These are phyloP conservation scores for Ogataea thermomethanolica DNA, from an alignment of 805 yeast genomes.

Conservation along the genomic window DNA sequence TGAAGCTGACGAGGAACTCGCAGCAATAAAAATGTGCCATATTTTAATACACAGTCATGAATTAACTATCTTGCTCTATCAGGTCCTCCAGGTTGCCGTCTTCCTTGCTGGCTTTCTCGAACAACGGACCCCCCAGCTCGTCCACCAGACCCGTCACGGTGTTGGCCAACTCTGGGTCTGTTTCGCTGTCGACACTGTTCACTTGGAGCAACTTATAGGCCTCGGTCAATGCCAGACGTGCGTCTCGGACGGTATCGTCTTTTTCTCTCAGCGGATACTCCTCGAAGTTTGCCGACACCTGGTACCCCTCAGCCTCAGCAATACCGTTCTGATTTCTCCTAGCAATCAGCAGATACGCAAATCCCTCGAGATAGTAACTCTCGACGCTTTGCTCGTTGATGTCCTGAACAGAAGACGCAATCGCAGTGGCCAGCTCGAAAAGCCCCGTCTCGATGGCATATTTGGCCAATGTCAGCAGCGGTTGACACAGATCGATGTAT, in stretches of 20 bases:
- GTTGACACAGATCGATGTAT: slow-evolving; percentile 66
- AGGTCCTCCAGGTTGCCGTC: slow-evolving; percentile 52
- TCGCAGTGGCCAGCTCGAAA: slow-evolving; percentile 62
- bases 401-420: slow-evolving; percentile 64
- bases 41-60: neutral
- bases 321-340: slow-evolving; percentile 31
- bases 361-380: slow-evolving; percentile 76
- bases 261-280: slow-evolving; percentile 33
- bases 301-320: slow-evolving; percentile 14
- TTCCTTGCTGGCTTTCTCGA: slow-evolving; percentile 34
- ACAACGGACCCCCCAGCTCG: slow-evolving; percentile 59
- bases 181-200: slow-evolving; percentile 35
- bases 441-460: slow-evolving; percentile 74
- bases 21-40: too few species aligned
- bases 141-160: slow-evolving; percentile 50
- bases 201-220: slow-evolving; percentile 36
- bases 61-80: slow-evolving; percentile 33
- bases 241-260: slow-evolving; percentile 37
- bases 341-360: slow-evolving; percentile 57
- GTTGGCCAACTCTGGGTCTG: slow-evolving; percentile 55
- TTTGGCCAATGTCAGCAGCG: slow-evolving; percentile 67
- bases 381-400: slow-evolving; percentile 85
- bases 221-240: slow-evolving; percentile 39
- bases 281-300: slow-evolving; percentile 39
- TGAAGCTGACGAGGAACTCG: neutral